A percentile compares a stretch with the other conserved stretches of the same genome.
These are phyloP conservation scores for Jackrogersella minutella DNA, from an alignment of 495 filamentous ascomycete genomes.

Conservation along the genomic window DNA sequence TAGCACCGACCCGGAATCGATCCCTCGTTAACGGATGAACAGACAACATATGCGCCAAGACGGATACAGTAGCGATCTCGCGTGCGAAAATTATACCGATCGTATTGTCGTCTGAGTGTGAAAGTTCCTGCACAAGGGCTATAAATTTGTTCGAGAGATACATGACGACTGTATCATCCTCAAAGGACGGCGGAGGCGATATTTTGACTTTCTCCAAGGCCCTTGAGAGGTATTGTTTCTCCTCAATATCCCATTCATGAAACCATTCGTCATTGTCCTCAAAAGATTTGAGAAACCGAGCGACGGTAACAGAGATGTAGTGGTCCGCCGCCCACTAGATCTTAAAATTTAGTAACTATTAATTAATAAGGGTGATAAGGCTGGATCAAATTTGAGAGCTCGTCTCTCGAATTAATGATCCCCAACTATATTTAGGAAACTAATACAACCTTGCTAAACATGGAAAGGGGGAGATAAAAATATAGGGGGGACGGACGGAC, in stretches of 20 bases:
- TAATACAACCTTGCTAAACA: not conserved
- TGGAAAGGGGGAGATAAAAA: not conserved
- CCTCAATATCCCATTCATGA: constrained; percentile 56
- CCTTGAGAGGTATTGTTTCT: constrained; percentile 67
- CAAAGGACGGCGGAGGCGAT: constrained; percentile 35
- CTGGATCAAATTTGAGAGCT: not conserved
- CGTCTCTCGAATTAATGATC: not conserved
- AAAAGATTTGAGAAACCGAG: constrained; percentile 52
- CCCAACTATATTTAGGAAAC: not conserved
- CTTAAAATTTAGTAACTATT: not conserved
- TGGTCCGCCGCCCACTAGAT: constrained; percentile 71
- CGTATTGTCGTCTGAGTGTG: constrained; percentile 55
- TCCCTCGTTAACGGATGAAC: constrained; percentile 63
- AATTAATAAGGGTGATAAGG: not conserved
- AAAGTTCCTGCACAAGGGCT: constrained; percentile 63
- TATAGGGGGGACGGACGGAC: not conserved
- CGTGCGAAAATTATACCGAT: constrained; percentile 82
- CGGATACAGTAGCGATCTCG: constrained; percentile 72
- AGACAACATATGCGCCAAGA: constrained; percentile 72
- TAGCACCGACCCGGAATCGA: constrained; percentile 68
- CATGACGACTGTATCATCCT: constrained; percentile 29
- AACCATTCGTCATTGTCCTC: constrained; percentile 44
- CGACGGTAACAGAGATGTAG: constrained; percentile 68
- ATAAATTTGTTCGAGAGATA: constrained; percentile 63
- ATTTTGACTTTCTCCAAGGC: constrained; percentile 58